Evolutionary conservation across 2,329 filamentous ascomycete genomes (phyloP).

Genomic region (Xylaria sp.): DNA sequence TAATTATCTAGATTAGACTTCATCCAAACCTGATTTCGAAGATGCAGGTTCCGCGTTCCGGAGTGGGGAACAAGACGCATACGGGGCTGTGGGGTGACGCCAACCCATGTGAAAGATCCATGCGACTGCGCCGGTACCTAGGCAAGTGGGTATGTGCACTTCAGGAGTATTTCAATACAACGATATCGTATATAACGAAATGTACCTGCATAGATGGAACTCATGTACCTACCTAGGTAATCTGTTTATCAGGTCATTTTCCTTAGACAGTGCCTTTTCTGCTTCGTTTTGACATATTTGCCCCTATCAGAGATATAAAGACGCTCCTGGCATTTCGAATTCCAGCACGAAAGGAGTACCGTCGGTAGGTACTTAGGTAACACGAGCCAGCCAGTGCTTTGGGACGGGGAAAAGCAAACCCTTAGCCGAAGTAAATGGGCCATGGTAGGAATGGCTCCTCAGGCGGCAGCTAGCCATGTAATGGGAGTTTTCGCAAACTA

Average conservation of each 20-base stretch:
- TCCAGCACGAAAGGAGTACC: too few relatives aligned
- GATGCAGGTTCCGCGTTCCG: slow-evolving; percentile 21
- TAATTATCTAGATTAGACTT: slow-evolving; percentile 1
- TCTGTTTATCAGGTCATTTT: too few relatives aligned
- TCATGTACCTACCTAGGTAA: too few relatives aligned
- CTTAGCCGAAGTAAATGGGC: not conserved
- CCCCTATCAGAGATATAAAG: too few relatives aligned
- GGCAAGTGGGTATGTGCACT: too few relatives aligned
- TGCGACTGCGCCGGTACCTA: not conserved
- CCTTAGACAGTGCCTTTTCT: too few relatives aligned
- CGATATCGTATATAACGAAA: not conserved
- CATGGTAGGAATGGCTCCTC: not conserved
- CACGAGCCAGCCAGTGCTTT: not conserved
- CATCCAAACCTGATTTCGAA: slow-evolving; percentile 18
- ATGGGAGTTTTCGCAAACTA: too few relatives aligned
- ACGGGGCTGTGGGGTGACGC: not conserved
- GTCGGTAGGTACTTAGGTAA: too few relatives aligned
- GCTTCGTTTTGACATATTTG: too few relatives aligned
- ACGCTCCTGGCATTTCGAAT: too few relatives aligned
- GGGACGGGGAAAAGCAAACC: not conserved
- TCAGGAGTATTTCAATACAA: not conserved
- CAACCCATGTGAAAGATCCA: not conserved
- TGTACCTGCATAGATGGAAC: not conserved
- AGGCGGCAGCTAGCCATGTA: too few relatives aligned
- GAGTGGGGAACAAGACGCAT: slow-evolving; percentile 16